Percentiles rank a stretch among this genome's conserved stretches.
These are phyloP conservation scores for Alisma plantagoaquatica DNA, from an alignment of 106 monocot genomes.

Conservation along the genomic window DNA sequence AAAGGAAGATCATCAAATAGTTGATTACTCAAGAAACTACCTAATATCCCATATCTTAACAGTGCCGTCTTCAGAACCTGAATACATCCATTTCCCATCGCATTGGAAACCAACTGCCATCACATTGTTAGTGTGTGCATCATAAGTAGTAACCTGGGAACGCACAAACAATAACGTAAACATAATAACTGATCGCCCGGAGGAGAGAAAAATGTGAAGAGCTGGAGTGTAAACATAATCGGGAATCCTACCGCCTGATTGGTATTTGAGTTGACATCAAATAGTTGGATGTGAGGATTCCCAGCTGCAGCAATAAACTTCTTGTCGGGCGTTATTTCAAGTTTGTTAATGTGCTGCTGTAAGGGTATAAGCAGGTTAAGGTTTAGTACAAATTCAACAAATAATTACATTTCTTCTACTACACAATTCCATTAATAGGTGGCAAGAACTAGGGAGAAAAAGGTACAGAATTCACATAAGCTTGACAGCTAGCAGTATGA, in stretches of 20 bases:
- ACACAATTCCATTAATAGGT: no score
- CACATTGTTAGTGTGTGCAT: constrained; percentile 88
- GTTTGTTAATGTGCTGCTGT: constrained; percentile 86
- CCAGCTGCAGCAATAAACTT: constrained; percentile 86
- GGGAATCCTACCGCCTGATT: constrained; percentile 53
- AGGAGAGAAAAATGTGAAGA: background rate
- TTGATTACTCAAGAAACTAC: constrained; percentile 14
- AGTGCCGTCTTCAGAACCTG: constrained; percentile 98
- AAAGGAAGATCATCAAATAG: background rate
- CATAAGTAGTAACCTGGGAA: constrained; percentile 35
- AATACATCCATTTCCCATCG: constrained; percentile 99
- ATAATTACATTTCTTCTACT: no score
- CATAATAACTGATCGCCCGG: background rate
- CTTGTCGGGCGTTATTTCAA: constrained; percentile 91
- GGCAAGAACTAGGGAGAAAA: no score
- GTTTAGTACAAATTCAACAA: background rate
- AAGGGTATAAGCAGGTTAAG: background rate
- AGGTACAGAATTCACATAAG: no score
- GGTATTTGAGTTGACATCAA: constrained; percentile 90
- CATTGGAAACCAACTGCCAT: constrained; percentile 99
- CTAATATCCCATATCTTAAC: constrained; percentile 97
- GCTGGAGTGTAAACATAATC: background rate
- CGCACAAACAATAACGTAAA: background rate
- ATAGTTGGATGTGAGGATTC: constrained; percentile 95
- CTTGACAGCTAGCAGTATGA: no score